Evolutionary conservation across 2,329 filamentous ascomycete genomes (phyloP), one percentile per base, ranked within the genome.

Genomic region (Paecilomyces variotii): DNA sequence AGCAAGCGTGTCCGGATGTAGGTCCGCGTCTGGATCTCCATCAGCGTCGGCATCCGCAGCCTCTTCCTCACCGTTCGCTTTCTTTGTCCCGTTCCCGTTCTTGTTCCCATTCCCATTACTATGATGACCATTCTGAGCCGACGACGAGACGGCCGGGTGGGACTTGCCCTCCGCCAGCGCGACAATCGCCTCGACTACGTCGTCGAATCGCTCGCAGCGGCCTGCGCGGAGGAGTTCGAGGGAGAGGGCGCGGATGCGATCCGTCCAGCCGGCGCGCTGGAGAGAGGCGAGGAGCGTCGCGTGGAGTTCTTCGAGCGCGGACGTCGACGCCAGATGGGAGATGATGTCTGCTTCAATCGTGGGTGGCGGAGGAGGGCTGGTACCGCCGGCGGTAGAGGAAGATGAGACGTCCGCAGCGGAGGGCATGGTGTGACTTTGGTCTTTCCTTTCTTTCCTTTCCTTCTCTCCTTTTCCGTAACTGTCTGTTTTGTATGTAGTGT

Each of bases 211-310:
- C 57, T 78, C 79, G 66, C 80, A 82, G 57, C 83, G 79, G 53
- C 83, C 83, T 27, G 78, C 80, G 63, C 83, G 80, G 57, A 86
- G 79, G 49, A 86, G 76, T 58, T 81, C 76, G 53, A 79, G 78
- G 19, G 83, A 77, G 60, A 86, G 79, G 53, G 73, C 74, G 59
- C 79, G 79, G 60, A 87, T 76, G 28, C 76, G 76, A 64, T 83
- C 78, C 50, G 81, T 80, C 83, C 84, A 87, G 64, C 83, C 83
- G n/a, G 76, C 72, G 56, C 81, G 77, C 65, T 83, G 79, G 10
- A 86, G 77, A 25, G 79, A 78, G 65, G 83, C 78, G 59, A 80
- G 75, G 27, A 87, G 76, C 1, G 78, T 76, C 39, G 73, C 65
- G 66, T 85, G 82, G 51, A 87, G 82, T 66, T 80, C 79, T 65